Base-by-base conservation (phyloP, 805 yeast genomes). In the Cyberlindnera mycetangii region DNA sequence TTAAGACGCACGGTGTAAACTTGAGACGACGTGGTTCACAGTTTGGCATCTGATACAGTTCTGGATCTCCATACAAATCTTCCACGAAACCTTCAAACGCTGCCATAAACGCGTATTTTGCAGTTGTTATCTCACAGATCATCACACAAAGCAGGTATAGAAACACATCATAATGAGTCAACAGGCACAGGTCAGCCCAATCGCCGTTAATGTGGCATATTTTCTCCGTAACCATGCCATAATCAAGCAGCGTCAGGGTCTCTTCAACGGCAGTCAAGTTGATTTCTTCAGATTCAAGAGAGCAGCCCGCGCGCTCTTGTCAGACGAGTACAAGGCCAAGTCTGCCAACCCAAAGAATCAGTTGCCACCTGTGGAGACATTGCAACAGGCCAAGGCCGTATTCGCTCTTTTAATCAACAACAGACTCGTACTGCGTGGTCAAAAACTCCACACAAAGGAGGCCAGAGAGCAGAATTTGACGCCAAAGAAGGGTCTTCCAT, bases 251-350 rank as follows among this genome's bases (percentile, higher is more conserved):
- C 79, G 99, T 56, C 76, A 78, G 49, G 97, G 97, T 12, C 64
- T 83, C n/a, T 69, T 83, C 42, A 82, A 83, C 55, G 81, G 84
- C 44, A 77, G 77, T 50, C 81, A 80, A 38, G 75, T 79, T 28
- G 96, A 88, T 47, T 89, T 93, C 64, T 93, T 92, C 75, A 75
- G 95, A 53, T 85, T 74, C 64, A 92, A 92, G 65, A 78, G 99
- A 57, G 84, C 88, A 34, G 68, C 79, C 12, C 72, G 98, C 53
- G 95, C 95, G 1, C 72, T 92, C 45, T 67, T 79, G 28, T 79
- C 89, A 43, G 83, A 78, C 2, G 90, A 83, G 36, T 93, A 89
- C 65, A 72, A 74, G 54, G 62, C 57, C 50, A 76, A 70, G 50
- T 77, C 75, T 41, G 54, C 68, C 42, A 74, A 72, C 47, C 78